Conservation (phyloP, 495 filamentous ascomycete species). For the Neurospora sp. region DNA sequence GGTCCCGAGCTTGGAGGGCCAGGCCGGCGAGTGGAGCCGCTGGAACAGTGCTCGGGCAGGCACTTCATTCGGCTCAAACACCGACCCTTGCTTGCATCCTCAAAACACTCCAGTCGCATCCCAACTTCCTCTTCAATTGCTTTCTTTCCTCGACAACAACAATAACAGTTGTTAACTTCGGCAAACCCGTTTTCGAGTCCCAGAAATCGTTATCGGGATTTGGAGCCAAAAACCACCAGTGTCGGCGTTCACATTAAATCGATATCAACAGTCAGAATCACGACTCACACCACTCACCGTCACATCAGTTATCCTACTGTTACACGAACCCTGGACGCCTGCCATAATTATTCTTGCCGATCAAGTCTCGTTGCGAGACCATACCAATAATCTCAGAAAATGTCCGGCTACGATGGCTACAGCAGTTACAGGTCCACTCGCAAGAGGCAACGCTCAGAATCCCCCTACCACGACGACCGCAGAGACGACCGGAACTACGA, state of each 20-base stretch:
- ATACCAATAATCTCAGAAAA: not conserved
- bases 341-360: not conserved
- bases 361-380: not conserved
- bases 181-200: not conserved
- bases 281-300: not conserved
- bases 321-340: not conserved
- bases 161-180: not conserved
- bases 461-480: not conserved
- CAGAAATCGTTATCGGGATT: not conserved
- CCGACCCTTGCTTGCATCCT: not conserved
- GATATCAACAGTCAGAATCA: not conserved
- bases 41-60: not conserved
- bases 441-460: slow-evolving; percentile 2
- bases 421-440: slow-evolving; percentile 1
- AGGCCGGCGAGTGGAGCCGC: not conserved
- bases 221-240: not conserved
- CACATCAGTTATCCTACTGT: not conserved
- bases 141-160: not conserved
- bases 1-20: not conserved
- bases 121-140: not conserved
- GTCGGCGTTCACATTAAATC: not conserved
- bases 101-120: not conserved
- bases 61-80: not conserved
- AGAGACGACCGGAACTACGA: slow-evolving; percentile 11
- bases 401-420: slow-evolving; percentile 19